A percentile compares a stretch with the other conserved stretches of the same genome.
These are phyloP conservation scores for Colletotrichum filicis DNA, from an alignment of 2,329 filamentous ascomycete genomes.

Conservation along the genomic window DNA sequence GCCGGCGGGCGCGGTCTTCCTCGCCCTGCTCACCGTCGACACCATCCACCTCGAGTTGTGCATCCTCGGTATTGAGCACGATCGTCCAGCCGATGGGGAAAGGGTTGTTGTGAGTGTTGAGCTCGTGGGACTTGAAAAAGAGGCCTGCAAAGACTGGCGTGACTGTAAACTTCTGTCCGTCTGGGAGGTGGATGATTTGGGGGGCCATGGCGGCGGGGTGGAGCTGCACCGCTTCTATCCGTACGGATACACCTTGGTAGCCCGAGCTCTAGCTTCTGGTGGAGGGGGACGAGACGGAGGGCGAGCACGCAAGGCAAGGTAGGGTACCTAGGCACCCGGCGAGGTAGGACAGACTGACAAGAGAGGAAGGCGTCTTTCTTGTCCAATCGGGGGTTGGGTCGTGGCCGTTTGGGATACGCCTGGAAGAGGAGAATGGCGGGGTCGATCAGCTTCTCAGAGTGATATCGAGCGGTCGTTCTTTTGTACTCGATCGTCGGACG, in stretches of 20 bases:
- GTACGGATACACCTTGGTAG: not conserved
- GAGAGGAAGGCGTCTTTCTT: not conserved
- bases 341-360: not conserved
- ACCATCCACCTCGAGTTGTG: constrained; percentile 35
- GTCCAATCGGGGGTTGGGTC: not conserved
- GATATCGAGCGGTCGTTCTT: constrained; percentile 17
- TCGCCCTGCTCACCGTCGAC: constrained; percentile 45
- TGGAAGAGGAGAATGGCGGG: constrained; percentile 22
- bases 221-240: constrained; percentile 4
- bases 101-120: constrained; percentile 73
- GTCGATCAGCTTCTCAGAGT: constrained; percentile 18
- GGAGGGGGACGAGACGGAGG: not conserved
- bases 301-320: not conserved
- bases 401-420: not conserved
- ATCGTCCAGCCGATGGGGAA: constrained; percentile 93
- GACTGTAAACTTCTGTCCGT: constrained; percentile 86
- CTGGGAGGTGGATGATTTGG: constrained; percentile 77
- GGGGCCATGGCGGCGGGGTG: constrained; percentile 45
- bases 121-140: constrained; percentile 86
- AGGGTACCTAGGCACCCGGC: not conserved
- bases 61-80: constrained; percentile 78
- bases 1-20: constrained; percentile 40
- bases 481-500: constrained; percentile 12
- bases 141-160: constrained; percentile 91
- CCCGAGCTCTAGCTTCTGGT: not conserved